These are phyloP conservation scores for Rhododendron kiyosumense DNA, from an alignment of 148 eudicot species.

Conservation along the genomic window DNA sequence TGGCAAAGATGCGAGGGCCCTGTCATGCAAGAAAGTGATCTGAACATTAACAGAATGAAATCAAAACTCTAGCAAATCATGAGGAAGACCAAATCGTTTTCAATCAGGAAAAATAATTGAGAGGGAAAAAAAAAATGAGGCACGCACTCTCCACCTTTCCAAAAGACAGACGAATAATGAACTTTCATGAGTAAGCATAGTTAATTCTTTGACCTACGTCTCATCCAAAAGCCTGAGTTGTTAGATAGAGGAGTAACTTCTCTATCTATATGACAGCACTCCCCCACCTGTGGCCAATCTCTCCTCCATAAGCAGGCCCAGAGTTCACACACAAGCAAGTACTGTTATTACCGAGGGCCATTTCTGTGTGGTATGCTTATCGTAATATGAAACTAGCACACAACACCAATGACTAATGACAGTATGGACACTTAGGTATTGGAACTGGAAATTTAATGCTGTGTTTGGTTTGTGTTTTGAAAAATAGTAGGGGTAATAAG, in stretches of 20 bases:
- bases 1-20: constrained; percentile 73
- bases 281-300: neutral
- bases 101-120: neutral
- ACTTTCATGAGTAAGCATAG: neutral
- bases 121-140: neutral
- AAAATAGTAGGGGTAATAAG: too few species aligned
- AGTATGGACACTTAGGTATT: neutral
- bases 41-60: neutral
- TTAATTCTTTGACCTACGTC: neutral
- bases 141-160: neutral
- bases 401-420: neutral
- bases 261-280: neutral
- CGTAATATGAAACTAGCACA: neutral
- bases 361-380: neutral
- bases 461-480: too few species aligned
- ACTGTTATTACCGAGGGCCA: neutral
- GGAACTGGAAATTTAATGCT: neutral
- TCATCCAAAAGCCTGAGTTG: neutral
- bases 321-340: neutral
- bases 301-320: neutral
- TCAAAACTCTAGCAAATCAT: neutral
- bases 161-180: neutral
- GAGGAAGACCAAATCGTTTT: neutral
- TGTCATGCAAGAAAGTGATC: constrained; percentile 18
- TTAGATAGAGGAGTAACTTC: neutral